Percentiles rank a stretch among this genome's conserved stretches.
Conservation (phyloP, 257 asterid species). For the Echium plantagineum region DNA sequence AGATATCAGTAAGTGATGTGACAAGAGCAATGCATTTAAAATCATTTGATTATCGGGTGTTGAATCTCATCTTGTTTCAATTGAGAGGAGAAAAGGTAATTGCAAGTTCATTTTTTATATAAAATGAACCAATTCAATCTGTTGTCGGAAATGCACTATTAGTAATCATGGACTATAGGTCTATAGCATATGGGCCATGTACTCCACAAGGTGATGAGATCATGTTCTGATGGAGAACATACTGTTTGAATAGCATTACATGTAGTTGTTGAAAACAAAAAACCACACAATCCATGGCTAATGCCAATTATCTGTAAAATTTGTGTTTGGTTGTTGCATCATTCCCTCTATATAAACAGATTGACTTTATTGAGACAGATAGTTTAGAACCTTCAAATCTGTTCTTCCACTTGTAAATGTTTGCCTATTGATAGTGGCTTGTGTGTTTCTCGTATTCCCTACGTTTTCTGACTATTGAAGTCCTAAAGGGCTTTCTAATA, state of each 20-base stretch:
- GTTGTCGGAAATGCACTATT: neutral
- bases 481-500: neutral
- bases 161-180: no score
- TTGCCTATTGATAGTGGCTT: neutral
- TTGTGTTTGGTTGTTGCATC: no score
- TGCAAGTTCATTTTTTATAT: neutral
- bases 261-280: no score
- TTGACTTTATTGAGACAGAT: no score
- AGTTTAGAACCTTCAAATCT: neutral
- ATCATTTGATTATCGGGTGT: constrained; percentile 86
- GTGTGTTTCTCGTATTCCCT: neutral
- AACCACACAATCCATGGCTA: no score
- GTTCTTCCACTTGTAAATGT: neutral
- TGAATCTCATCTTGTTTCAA: constrained; percentile 77
- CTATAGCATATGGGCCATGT: neutral
- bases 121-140: neutral
- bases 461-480: neutral
- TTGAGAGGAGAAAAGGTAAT: constrained; percentile 63
- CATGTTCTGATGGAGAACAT: neutral
- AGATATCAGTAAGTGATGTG: constrained; percentile 71
- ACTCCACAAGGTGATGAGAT: neutral
- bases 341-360: no score
- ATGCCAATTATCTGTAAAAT: no score
- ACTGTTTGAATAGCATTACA: neutral
- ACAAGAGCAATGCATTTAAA: constrained; percentile 69